Evolutionary conservation across 306 rosid species (phyloP).

Genomic region (Dryas alaskensis): DNA sequence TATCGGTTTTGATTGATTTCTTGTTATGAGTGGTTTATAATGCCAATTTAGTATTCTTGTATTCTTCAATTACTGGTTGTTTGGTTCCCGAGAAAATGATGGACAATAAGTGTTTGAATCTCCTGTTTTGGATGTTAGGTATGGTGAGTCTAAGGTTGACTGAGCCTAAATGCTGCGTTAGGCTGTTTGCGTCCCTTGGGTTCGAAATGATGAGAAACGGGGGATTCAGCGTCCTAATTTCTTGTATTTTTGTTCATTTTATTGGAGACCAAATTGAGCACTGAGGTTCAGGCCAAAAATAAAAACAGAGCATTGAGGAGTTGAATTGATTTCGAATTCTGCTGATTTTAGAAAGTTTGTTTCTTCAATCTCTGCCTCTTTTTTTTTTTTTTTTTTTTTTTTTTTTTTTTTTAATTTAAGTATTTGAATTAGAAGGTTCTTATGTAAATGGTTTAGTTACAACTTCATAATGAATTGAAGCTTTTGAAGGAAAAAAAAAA

Average conservation of each 20-base stretch:
- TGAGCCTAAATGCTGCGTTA: conserved; percentile 18
- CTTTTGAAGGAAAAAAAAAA: neutral
- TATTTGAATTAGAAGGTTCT: neutral
- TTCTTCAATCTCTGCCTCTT: neutral
- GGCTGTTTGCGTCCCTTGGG: conserved; percentile 24
- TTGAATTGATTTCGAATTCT: conserved; percentile 11
- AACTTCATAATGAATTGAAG: conserved; percentile 1
- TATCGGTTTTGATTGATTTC: neutral
- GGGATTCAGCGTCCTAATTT: conserved; percentile 16
- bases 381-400: too few species aligned
- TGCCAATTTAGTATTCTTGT: conserved; percentile 21
- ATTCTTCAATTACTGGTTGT: conserved; percentile 4
- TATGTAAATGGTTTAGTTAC: neutral
- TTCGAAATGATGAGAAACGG: conserved; percentile 19
- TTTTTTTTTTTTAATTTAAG: neutral
- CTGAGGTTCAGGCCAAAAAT: too few species aligned
- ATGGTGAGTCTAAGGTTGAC: conserved; percentile 22
- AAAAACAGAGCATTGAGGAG: conserved; percentile 11
- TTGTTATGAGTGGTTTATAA: conserved; percentile 17
- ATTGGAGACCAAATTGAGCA: conserved; percentile 12
- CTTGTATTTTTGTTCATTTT: conserved; percentile 6
- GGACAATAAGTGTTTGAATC: conserved; percentile 30
- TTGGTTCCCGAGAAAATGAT: conserved; percentile 41
- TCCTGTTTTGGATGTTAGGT: conserved; percentile 26
- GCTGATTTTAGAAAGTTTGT: neutral